phyloP scores from a whole-genome alignment of 768 basidiomycete species.

The Boletus vinaceobasis region DNA sequence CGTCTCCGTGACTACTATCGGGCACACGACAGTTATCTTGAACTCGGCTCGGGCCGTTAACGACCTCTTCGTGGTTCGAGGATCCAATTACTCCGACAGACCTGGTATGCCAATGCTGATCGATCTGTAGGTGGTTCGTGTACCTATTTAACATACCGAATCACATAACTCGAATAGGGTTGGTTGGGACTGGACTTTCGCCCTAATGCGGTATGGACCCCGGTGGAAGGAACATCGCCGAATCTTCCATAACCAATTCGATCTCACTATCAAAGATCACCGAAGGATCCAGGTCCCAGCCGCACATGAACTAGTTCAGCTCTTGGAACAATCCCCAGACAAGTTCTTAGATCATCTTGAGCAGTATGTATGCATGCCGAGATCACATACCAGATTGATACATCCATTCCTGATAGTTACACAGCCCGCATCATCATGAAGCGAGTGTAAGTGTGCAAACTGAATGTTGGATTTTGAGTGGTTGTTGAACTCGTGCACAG shows the following conservation, averaged over 20 bases:
- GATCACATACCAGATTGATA: neutral
- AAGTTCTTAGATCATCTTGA: slow-evolving; percentile 5
- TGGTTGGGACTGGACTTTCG: slow-evolving; percentile 6
- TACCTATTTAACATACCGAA: neutral
- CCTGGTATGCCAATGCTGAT: slow-evolving; percentile 3
- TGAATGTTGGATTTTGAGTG: neutral
- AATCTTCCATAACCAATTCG: slow-evolving; percentile 3
- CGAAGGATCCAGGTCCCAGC: slow-evolving; percentile 1
- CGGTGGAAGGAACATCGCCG: slow-evolving; percentile 5
- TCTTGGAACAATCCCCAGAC: neutral
- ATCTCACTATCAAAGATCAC: slow-evolving; percentile 4
- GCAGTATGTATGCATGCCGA: neutral
- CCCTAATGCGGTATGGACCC: slow-evolving; percentile 1
- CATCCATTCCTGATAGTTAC: neutral
- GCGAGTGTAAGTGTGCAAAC: neutral
- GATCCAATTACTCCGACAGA: slow-evolving; percentile 3
- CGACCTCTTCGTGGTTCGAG: slow-evolving; percentile 2
- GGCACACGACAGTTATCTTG: slow-evolving; percentile 1
- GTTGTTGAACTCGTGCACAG: neutral
- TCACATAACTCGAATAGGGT: neutral
- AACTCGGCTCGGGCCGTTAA: slow-evolving; percentile 1
- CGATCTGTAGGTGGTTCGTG: neutral
- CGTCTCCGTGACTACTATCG: slow-evolving; percentile 1
- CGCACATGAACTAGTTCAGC: neutral
- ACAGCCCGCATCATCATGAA: slow-evolving; percentile 7